Evolutionary conservation across 371 early-diverging fungal species (phyloP), one percentile per base, ranked within the genome.

Genomic region (Apophysomyces trapeziformis): DNA sequence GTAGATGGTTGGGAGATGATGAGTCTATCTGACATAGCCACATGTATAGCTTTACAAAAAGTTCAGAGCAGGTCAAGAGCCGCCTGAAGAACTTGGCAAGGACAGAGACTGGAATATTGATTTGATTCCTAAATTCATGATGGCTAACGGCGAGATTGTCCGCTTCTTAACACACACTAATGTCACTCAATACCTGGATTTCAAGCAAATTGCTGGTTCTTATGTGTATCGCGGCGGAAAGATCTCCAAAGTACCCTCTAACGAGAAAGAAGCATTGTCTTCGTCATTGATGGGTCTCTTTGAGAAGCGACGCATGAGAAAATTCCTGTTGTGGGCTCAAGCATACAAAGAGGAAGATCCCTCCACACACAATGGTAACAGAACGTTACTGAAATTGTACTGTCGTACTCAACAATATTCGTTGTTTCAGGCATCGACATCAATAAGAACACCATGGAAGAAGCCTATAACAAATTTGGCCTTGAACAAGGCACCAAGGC

Each of bases 51-150:
- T 99, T 38, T 97, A 88, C 78, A 76, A 85, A 69, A 95, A 94
- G 78, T 97, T 93, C 87, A 90, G 95, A 50, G 68, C 80, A 66
- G 92, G 87, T 47, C 76, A 79, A 54, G 77, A 81, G 45, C 86
- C 92, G 26, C 89, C 94, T 7, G 74, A 77, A 5, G 69, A 71
- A 37, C 86, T 94, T 62, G 98, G 97, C 36, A 85, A 89, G 47
- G 96, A 96, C 78, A 92, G 96, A 58, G 97, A 99, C 83, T 99
- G 92, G 79, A 96, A 94, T 81, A 91, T 99, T 46, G 99, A 99
- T 77, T 81, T 99, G 73, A 96, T 99, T 57, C 99, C 99, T 73
- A 99, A 99, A 88, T 98, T 99, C 79, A 94, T 99, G 87, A 97
- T 99, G 95, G 99, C 97, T 59, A 96, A 95, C 69, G 98, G 95